These are phyloP conservation scores for Gymnopilus dilepis DNA, from an alignment of 768 basidiomycete genomes.

Conservation along the genomic window DNA sequence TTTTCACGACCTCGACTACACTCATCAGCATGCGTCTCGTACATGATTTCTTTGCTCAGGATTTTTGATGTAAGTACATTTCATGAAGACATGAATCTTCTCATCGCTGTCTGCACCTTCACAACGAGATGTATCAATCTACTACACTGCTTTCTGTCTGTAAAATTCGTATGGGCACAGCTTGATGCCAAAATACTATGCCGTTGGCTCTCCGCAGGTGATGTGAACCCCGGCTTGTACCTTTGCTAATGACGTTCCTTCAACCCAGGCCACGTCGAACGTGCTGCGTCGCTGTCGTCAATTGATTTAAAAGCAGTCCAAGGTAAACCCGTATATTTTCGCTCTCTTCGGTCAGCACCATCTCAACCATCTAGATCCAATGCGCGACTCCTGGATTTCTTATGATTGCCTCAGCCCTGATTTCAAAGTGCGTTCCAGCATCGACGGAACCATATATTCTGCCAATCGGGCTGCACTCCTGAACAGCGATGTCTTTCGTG, in stretches of 20 bases:
- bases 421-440: constrained; percentile 59
- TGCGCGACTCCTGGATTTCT: constrained; percentile 36
- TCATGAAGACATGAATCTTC: constrained; percentile 33
- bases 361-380: constrained; percentile 5
- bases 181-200: background rate
- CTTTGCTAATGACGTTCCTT: background rate
- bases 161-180: constrained; percentile 13
- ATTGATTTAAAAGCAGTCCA: constrained; percentile 11
- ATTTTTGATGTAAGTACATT: constrained; percentile 41
- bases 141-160: constrained; percentile 20
- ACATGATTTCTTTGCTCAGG: constrained; percentile 36
- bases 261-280: constrained; percentile 19
- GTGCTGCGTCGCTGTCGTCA: constrained; percentile 26
- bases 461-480: constrained; percentile 55
- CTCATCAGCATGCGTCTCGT: constrained; percentile 30
- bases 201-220: constrained; percentile 5
- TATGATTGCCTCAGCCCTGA: constrained; percentile 57
- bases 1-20: constrained; percentile 23
- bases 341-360: constrained; percentile 6
- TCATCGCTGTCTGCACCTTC: constrained; percentile 32
- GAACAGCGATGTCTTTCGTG: constrained; percentile 69
- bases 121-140: constrained; percentile 29
- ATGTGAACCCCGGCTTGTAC: constrained; percentile 3
- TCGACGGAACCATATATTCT: constrained; percentile 53
- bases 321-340: constrained; percentile 8